These are phyloP conservation scores for Coemansia sp. DNA, from an alignment of 192 early-diverging fungal species.

Conservation along the genomic window DNA sequence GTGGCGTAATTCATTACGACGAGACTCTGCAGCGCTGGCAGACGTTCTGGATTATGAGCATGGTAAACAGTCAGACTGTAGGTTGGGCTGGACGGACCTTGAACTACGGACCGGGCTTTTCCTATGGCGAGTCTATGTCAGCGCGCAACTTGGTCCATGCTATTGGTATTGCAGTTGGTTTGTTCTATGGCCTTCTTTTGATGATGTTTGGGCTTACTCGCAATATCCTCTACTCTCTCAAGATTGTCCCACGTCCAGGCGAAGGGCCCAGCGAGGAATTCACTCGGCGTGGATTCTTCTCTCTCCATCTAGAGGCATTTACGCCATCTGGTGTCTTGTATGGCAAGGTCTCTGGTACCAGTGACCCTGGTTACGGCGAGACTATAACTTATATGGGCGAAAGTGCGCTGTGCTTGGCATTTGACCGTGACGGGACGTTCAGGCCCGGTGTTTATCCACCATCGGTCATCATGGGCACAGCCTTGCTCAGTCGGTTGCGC, in stretches of 20 bases:
- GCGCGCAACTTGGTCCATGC: constrained; percentile 54
- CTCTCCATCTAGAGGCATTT: constrained; percentile 40
- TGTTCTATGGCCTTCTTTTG: constrained; percentile 33
- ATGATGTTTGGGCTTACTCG: constrained; percentile 55
- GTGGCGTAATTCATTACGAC: constrained; percentile 49
- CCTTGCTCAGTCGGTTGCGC: constrained; percentile 67
- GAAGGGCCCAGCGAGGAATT: constrained; percentile 70
- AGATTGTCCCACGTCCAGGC: constrained; percentile 67
- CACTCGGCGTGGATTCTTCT: constrained; percentile 55
- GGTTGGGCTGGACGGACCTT: constrained; percentile 33
- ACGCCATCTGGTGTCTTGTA: constrained; percentile 33
- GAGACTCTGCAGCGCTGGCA: constrained; percentile 50
- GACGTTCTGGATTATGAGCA: constrained; percentile 53
- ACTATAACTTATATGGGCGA: constrained; percentile 81
- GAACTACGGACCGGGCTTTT: constrained; percentile 61
- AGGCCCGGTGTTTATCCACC: constrained; percentile 78
- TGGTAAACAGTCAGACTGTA: constrained; percentile 28
- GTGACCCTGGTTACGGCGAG: constrained; percentile 84
- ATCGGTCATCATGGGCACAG: constrained; percentile 76
- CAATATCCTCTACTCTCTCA: constrained; percentile 51
- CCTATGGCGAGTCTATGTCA: constrained; percentile 67
- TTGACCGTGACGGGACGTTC: constrained; percentile 59
- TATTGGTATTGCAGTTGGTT: constrained; percentile 39
- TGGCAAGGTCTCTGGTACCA: constrained; percentile 54
- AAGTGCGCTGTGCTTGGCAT: constrained; percentile 72